These are phyloP conservation scores for Epichloe brachyelytri DNA, from an alignment of 2,329 filamentous ascomycete genomes.

Conservation along the genomic window DNA sequence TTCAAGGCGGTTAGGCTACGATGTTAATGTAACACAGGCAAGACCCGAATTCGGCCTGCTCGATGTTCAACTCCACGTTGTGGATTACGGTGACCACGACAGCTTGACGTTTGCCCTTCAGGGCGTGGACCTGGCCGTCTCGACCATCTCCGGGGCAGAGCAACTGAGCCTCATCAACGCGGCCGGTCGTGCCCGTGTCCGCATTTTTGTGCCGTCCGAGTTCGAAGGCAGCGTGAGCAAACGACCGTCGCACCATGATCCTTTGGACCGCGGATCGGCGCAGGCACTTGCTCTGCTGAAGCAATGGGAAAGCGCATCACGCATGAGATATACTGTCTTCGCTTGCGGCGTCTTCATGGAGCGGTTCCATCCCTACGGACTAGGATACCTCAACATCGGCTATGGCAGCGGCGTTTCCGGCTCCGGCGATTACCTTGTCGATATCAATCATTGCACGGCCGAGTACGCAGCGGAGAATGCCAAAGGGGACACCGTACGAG, in stretches of 20 bases:
- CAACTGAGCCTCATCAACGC: conserved; percentile 64
- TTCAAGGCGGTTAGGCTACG: neutral
- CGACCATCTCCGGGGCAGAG: conserved; percentile 52
- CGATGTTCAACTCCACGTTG: conserved; percentile 52
- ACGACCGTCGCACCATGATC: conserved; percentile 38
- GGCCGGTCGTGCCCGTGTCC: conserved; percentile 49
- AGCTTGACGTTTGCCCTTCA: conserved; percentile 52
- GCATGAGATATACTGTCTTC: conserved; percentile 58
- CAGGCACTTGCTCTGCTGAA: conserved; percentile 44
- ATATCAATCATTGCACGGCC: conserved; percentile 44
- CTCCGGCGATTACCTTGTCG: conserved; percentile 53
- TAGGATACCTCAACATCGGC: conserved; percentile 47
- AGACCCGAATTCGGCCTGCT: conserved; percentile 40
- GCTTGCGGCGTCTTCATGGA: conserved; percentile 68
- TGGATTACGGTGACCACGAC: conserved; percentile 50
- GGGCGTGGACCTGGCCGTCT: conserved; percentile 63
- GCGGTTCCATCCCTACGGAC: conserved; percentile 55
- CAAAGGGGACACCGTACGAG: conserved; percentile 34
- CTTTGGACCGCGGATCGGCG: conserved; percentile 46
- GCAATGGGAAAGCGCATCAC: conserved; percentile 34
- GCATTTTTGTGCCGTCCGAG: conserved; percentile 61
- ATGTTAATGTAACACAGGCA: conserved; percentile 25
- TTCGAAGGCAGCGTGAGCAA: conserved; percentile 53
- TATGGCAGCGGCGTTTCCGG: conserved; percentile 35
- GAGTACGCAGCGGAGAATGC: conserved; percentile 45